Base-by-base conservation (phyloP, 495 filamentous ascomycete genomes). In the Lentithecium fluviatile region DNA sequence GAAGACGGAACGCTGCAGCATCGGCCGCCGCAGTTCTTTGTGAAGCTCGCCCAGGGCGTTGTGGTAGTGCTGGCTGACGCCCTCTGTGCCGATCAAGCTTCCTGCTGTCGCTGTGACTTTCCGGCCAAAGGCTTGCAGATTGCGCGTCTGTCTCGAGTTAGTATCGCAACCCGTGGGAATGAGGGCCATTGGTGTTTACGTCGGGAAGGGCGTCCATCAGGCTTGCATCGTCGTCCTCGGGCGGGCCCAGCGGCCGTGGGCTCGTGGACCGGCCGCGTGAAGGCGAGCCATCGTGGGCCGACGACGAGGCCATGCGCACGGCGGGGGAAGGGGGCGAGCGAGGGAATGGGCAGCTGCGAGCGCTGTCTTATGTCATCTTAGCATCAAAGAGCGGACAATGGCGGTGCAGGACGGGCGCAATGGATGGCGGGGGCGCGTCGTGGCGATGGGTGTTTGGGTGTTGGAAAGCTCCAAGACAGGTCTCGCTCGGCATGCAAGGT, bases 101-200 rank as follows among this genome's bases (percentile, higher is more conserved):
- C 85, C 88, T 40, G 94, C 95, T 17, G 94, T 97, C 21, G 89
- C 90, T 24, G 92, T 92, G 56, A 99, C 91, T 76, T 96, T 99
- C 67, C 91, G 84, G 52, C 90, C 84, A 75, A 99, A 96, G 37
- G 91, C 90, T 75, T 96, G 91, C 62, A 99, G 76, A 64, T 92
- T 88, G 69, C 90, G 85, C 45, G 90, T 83, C 93, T 97, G 71
- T 25, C 43, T 25, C 26, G 43, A 38, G 37, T 57, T 19, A 58
- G 47, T 34, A 32, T 13, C 13, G 11, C 29, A 19, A 17, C 17
- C 8, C 15, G 21, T 8, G 5, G 25, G 29, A 36, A 4, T 24
- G 24, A 21, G 19, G 12, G 11, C 19, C 13, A 42, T 15, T 34
- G 20, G 29, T n/a, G 21, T 1, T 45, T 32, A 64, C 65, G 47